Evolutionary conservation across 495 filamentous ascomycete species (phyloP).

Genomic region (Penicillium cataractarum): DNA sequence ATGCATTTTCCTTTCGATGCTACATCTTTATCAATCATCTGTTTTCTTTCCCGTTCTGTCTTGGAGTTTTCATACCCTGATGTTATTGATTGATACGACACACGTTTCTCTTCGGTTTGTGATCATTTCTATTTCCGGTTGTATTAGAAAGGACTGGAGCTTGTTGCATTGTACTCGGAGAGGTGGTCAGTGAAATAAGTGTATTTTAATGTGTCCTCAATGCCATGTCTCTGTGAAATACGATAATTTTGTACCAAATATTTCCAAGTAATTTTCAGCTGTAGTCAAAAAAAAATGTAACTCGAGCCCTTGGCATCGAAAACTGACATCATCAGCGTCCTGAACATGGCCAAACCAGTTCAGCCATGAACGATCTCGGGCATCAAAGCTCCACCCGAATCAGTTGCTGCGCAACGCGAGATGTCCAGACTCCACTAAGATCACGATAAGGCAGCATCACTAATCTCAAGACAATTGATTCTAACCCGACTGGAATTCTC

Average conservation of each 20-base stretch:
- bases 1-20: constrained; percentile 10
- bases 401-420: constrained; percentile 15
- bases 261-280: neutral
- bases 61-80: constrained; percentile 23
- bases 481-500: neutral
- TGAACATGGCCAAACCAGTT: neutral
- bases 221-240: constrained; percentile 11
- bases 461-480: neutral
- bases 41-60: neutral
- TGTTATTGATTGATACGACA: constrained; percentile 22
- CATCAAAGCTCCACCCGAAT: constrained; percentile 1
- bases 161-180: constrained; percentile 8
- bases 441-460: constrained; percentile 6
- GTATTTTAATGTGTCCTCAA: constrained; percentile 14
- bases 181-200: neutral
- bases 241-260: neutral
- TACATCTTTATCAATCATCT: constrained; percentile 3
- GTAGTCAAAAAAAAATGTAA: neutral
- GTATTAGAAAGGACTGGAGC: constrained; percentile 23
- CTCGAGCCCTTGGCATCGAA: neutral
- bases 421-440: constrained; percentile 9
- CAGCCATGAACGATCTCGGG: neutral
- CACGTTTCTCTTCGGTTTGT: constrained; percentile 11
- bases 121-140: neutral
- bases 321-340: neutral